phyloP scores from a whole-genome alignment of 345 rosid species.

The Citrus australasica region DNA sequence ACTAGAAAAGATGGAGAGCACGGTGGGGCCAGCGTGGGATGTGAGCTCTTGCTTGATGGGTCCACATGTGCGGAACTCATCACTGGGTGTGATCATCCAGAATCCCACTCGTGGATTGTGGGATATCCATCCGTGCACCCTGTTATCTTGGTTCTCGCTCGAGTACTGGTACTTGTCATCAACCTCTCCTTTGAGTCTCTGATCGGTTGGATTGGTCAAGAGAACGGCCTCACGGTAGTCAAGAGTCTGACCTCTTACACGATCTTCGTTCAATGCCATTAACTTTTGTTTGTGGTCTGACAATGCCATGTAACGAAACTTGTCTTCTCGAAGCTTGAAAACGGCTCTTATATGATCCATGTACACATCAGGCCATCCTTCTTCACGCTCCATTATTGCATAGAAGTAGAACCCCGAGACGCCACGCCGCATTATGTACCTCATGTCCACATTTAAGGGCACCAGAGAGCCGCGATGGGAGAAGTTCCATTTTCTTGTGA shows the following conservation, averaged over 20 bases:
- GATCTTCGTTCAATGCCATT: constrained; percentile 62
- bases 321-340: constrained; percentile 58
- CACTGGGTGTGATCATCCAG: constrained; percentile 82
- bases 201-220: constrained; percentile 52
- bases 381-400: constrained; percentile 58
- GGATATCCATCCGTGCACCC: constrained; percentile 77
- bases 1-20: constrained; percentile 71
- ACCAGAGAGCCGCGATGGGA: constrained; percentile 25
- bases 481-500: constrained; percentile 42
- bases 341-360: constrained; percentile 85
- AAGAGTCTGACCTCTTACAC: constrained; percentile 32
- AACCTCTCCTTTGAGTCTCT: constrained; percentile 67
- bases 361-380: constrained; percentile 77
- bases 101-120: constrained; percentile 51
- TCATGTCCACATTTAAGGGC: constrained; percentile 80
- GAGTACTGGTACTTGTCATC: constrained; percentile 89
- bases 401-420: constrained; percentile 63
- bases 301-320: constrained; percentile 75
- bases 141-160: constrained; percentile 46
- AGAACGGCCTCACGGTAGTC: constrained; percentile 88
- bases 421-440: constrained; percentile 77
- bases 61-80: constrained; percentile 66
- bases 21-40: constrained; percentile 66
- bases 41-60: constrained; percentile 82
- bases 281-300: constrained; percentile 62